Evolutionary conservation across 176 grass and related monocot species (phyloP), one percentile per base, ranked within the genome.

Genomic region (Oropetium thomaeum): DNA sequence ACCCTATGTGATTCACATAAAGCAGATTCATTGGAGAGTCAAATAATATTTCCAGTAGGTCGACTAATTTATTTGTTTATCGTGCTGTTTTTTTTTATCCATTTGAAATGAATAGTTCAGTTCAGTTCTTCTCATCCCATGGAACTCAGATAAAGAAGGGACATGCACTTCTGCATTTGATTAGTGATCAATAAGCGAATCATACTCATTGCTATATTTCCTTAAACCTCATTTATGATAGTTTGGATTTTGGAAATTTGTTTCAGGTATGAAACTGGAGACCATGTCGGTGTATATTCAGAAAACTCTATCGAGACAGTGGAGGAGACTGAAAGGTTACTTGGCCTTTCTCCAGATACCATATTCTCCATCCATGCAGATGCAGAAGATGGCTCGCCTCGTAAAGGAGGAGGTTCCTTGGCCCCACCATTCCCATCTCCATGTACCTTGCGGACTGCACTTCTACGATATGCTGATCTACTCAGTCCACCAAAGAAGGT

Each of bases 401-500:
- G 77, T 68, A 96, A 87, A 76, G 83, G 82, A 23, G 78, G 89
- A 25, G 53, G 78, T 71, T 87, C 93, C 51, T 87, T 96, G 81
- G 84, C 89, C 42, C 89, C 89, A 73, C 92, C 89, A n/a, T 96
- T 96, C 78, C 87, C 89, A n/a, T 96, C 86, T 63, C 93, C 89
- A 23, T 92, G 81, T 47, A 92, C 89, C 31, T 85, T 96, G 42
- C 87, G 84, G 73, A 89, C 81, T 73, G 93, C 93, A 26, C 87
- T 96, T 76, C n/a, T 83, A 60, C 73, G 64, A 74, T 96, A 96
- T 51, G 89, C 92, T 82, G 92, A 96, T 68, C 78, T 96, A 28
- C 86, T 96, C 51, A 92, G 31, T 80, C 84, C 81, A 65, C 93
- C 93, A 5, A 96, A 96, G 77, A 96, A 96, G 89, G 92, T 96